A percentile compares a stretch with the other conserved stretches of the same genome.
These are phyloP conservation scores for Eucalyptus fibrosa DNA, from an alignment of 345 rosid genomes.

Conservation along the genomic window DNA sequence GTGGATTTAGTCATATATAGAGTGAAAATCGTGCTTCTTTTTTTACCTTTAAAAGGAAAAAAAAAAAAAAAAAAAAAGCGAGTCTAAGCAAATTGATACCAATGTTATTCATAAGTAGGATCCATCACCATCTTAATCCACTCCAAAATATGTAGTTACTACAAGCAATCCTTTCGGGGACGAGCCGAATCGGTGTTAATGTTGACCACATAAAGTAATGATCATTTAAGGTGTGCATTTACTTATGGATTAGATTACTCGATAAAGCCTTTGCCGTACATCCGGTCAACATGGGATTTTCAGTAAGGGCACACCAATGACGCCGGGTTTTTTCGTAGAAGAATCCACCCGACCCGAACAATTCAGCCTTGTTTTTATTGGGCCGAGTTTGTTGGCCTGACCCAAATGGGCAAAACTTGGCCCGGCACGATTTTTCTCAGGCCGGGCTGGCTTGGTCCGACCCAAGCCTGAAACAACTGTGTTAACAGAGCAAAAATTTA, in stretches of 20 bases:
- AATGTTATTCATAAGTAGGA: neutral
- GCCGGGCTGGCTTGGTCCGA: neutral
- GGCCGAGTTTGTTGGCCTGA: neutral
- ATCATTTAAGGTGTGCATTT: neutral
- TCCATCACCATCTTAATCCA: neutral
- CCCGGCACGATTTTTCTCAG: neutral
- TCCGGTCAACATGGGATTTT: neutral
- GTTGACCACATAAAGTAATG: neutral
- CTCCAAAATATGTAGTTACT: neutral
- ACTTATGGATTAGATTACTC: no score
- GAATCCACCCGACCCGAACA: neutral
- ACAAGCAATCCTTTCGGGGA: neutral
- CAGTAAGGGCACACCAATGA: neutral
- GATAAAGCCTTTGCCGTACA: no score
- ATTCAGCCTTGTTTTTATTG: neutral
- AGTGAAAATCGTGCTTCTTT: no score
- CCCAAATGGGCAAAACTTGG: neutral
- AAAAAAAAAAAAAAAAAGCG: rapidly evolving
- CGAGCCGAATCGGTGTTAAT: neutral
- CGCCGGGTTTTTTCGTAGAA: neutral
- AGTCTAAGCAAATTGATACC: neutral
- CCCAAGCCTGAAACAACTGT: neutral
- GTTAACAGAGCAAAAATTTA: neutral
- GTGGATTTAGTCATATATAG: no score
- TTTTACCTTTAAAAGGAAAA: no score